These are phyloP conservation scores for Plasmodium yoelii DNA, from an alignment of 169 alveolate genomes.

Conservation along the genomic window DNA sequence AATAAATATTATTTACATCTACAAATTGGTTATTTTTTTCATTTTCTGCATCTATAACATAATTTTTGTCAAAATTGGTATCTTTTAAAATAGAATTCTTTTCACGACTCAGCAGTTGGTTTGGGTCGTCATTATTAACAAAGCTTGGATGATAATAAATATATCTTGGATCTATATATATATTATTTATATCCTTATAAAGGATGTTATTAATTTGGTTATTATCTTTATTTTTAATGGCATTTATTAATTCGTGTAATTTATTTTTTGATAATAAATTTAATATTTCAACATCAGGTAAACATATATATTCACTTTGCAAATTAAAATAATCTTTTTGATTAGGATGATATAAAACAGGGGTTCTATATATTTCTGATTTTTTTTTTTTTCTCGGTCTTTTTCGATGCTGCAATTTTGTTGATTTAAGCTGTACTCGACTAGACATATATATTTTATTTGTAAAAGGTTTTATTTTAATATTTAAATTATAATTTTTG, in stretches of 20 bases:
- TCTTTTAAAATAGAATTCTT: neutral
- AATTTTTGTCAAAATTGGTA: neutral
- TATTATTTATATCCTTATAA: constrained; percentile 63
- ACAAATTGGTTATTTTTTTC: constrained; percentile 16
- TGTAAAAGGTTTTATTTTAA: constrained; percentile 23
- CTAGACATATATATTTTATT: constrained; percentile 70
- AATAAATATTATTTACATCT: constrained; percentile 59
- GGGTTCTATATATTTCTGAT: constrained; percentile 70
- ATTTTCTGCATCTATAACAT: neutral
- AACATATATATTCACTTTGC: constrained; percentile 71
- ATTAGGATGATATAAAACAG: constrained; percentile 70
- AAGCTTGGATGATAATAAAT: constrained; percentile 40
- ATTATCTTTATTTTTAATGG: constrained; percentile 58
- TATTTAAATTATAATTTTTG: constrained; percentile 40
- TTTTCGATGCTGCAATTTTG: constrained; percentile 71
- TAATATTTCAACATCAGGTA: constrained; percentile 57
- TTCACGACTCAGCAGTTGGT: neutral
- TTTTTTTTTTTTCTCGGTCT: constrained; percentile 73
- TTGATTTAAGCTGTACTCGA: constrained; percentile 74
- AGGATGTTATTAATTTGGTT: constrained; percentile 37
- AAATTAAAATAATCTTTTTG: constrained; percentile 72
- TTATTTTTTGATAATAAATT: constrained; percentile 59
- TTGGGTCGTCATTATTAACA: neutral
- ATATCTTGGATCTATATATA: constrained; percentile 48
- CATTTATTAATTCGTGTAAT: constrained; percentile 22